These are phyloP conservation scores for Fusarium xylarioides DNA, from an alignment of 2,329 filamentous ascomycete genomes.

Conservation along the genomic window DNA sequence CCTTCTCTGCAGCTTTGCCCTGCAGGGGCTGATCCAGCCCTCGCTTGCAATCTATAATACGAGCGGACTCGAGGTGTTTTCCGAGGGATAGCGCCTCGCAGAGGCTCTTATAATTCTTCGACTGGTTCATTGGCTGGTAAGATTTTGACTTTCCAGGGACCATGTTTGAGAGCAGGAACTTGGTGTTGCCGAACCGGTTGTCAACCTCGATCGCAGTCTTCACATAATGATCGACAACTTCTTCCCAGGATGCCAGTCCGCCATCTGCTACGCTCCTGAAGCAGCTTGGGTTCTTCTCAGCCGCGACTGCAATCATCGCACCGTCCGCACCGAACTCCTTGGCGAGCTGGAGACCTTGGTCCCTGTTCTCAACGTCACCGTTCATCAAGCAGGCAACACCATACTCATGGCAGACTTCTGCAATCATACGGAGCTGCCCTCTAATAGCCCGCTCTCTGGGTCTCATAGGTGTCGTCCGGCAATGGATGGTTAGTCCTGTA, in stretches of 20 bases:
- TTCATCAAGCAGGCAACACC: conserved; percentile 97
- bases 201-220: conserved; percentile 76
- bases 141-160: conserved; percentile 79
- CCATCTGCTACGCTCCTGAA: conserved; percentile 78
- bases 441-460: conserved; percentile 88
- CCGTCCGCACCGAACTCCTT: conserved; percentile 87
- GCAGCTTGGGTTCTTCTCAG: conserved; percentile 89
- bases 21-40: conserved; percentile 63
- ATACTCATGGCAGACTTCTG: conserved; percentile 78
- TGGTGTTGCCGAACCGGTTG: conserved; percentile 92
- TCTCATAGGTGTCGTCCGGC: conserved; percentile 94
- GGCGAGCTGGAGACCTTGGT: conserved; percentile 76
- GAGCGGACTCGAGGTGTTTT: conserved; percentile 70
- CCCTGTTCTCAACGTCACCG: conserved; percentile 82
- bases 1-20: conserved; percentile 49
- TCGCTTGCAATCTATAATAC: conserved; percentile 70
- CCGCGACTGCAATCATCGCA: conserved; percentile 95
- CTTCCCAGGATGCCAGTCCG: conserved; percentile 76
- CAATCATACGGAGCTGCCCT: conserved; percentile 85
- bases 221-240: conserved; percentile 81
- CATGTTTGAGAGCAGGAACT: conserved; percentile 86
- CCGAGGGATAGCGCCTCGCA: conserved; percentile 73
- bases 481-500: conserved; percentile 91
- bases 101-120: conserved; percentile 76
- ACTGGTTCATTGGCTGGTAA: conserved; percentile 68